Evolutionary conservation across 1,284 basidiomycete genomes (phyloP), one percentile per base, ranked within the genome.

Genomic region (Fistulina hepatica): DNA sequence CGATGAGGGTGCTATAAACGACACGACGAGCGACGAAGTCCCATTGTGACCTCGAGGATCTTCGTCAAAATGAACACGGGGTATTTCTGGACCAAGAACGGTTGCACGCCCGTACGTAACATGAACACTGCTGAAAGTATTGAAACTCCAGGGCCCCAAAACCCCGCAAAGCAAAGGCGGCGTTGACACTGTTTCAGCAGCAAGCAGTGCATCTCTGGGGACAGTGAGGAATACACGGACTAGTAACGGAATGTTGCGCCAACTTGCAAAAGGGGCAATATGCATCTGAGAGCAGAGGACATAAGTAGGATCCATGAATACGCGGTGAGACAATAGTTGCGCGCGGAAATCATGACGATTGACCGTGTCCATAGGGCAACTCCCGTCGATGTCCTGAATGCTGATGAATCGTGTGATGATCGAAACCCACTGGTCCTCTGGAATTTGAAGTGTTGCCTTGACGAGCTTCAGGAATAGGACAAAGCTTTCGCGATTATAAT

Each of bases 401-500:
- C 46, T 43, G 8, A 52, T 39, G 44, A 63, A 57, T 6, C 45
- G 42, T 4, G 51, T 44, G 52, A 62, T 58, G 15, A 55, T 49
- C 3, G 42, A 42, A 12, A 20, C 33, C 61, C 61, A 64, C 6
- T 49, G 36, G 6, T 39, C 43, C 1, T 47, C 16, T 3, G 52
- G 36, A 7, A 56, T 47, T 11, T 45, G 42, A 11, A 62, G 44
- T 16, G 53, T 45, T 10, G 49, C 47, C 13, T 55, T 56, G 32
- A 67, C 47, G 13, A 59, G 48, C 20, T 53, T 50, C 4, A 72
- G 47, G 11, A 72, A 46, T 11, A 61, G 45, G 1, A 55, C 68
- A 39, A 71, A 67, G 23, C 57, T 57, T 37, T 59, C 60, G 4
- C 71, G 63, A 9, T 52, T 60, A 45, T 72, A 69, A 39, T 68